These are phyloP conservation scores for Alternaria dauci DNA, from an alignment of 2,329 filamentous ascomycete genomes.

Conservation along the genomic window DNA sequence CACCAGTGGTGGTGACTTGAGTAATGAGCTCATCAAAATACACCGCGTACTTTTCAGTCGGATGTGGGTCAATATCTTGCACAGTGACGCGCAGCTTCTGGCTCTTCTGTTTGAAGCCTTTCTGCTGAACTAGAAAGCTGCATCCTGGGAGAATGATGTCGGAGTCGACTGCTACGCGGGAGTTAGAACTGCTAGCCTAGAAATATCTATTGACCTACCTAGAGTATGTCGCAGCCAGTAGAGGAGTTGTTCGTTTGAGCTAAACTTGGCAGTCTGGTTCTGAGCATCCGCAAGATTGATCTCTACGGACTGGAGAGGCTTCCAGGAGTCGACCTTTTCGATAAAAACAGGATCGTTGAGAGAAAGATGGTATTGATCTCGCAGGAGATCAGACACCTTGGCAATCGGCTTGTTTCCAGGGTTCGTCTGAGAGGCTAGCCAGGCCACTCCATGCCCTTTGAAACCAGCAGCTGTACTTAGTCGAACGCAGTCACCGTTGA, in stretches of 20 bases:
- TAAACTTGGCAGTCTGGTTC: slow-evolving; percentile 30
- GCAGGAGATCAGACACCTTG: slow-evolving; percentile 76
- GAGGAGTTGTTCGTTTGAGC: slow-evolving; percentile 39
- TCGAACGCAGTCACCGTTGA: slow-evolving; percentile 67
- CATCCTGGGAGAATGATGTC: slow-evolving; percentile 76
- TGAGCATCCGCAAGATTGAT: slow-evolving; percentile 32
- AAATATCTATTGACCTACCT: slow-evolving; percentile 30
- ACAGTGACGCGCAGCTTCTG: slow-evolving; percentile 66
- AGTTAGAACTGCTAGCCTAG: slow-evolving; percentile 15
- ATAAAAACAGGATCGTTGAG: slow-evolving; percentile 66
- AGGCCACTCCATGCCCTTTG: slow-evolving; percentile 68
- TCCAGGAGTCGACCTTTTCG: slow-evolving; percentile 54
- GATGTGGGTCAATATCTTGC: slow-evolving; percentile 60
- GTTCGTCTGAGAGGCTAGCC: slow-evolving; percentile 62
- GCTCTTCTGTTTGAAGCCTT: slow-evolving; percentile 59
- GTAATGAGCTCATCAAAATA: slow-evolving; percentile 43
- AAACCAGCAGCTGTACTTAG: slow-evolving; percentile 55
- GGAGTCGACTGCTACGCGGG: slow-evolving; percentile 60
- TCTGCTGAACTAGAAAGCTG: slow-evolving; percentile 67
- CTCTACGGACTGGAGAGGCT: slow-evolving; percentile 41
- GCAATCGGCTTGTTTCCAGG: slow-evolving; percentile 49
- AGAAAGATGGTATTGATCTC: slow-evolving; percentile 75
- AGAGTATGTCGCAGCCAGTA: slow-evolving; percentile 43
- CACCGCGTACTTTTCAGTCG: slow-evolving; percentile 35
- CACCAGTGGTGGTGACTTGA: slow-evolving; percentile 29